Percentiles rank a stretch among this genome's conserved stretches.
Conservation (phyloP, 257 asterid species). For the Solanum commersonii region DNA sequence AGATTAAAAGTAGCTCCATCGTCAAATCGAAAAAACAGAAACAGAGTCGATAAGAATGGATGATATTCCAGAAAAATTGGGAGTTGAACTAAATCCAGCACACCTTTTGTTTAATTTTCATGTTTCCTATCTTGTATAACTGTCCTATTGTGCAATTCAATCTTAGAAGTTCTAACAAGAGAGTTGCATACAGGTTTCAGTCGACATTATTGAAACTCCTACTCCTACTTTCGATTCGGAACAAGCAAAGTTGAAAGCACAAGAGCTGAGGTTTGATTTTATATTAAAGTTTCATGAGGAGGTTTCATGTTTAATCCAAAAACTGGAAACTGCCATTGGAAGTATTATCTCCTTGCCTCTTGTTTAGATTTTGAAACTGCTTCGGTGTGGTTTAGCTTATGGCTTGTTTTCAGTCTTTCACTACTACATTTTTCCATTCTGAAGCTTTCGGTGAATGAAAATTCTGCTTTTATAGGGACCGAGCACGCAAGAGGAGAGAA, state of each 20-base stretch:
- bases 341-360: neutral
- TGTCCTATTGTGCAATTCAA: slow-evolving; percentile 2
- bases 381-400: neutral
- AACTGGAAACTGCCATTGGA: neutral
- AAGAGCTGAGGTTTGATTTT: slow-evolving; percentile 47
- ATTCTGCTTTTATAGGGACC: slow-evolving; percentile 26
- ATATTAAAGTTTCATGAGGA: neutral
- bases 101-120: neutral
- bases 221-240: slow-evolving; percentile 31
- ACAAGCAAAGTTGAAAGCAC: slow-evolving; percentile 43
- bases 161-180: slow-evolving; percentile 2
- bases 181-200: slow-evolving; percentile 23
- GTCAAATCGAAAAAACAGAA: neutral
- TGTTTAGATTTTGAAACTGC: neutral
- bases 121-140: neutral
- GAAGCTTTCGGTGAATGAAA: slow-evolving; percentile 3
- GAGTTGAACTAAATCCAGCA: neutral
- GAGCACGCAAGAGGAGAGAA: slow-evolving; percentile 27
- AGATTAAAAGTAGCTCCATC: neutral
- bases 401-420: neutral
- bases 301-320: neutral
- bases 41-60: neutral
- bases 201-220: slow-evolving; percentile 38
- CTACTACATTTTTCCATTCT: neutral
- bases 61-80: neutral